phyloP scores from a whole-genome alignment of 345 rosid genomes.

The Cardamine occulta region DNA sequence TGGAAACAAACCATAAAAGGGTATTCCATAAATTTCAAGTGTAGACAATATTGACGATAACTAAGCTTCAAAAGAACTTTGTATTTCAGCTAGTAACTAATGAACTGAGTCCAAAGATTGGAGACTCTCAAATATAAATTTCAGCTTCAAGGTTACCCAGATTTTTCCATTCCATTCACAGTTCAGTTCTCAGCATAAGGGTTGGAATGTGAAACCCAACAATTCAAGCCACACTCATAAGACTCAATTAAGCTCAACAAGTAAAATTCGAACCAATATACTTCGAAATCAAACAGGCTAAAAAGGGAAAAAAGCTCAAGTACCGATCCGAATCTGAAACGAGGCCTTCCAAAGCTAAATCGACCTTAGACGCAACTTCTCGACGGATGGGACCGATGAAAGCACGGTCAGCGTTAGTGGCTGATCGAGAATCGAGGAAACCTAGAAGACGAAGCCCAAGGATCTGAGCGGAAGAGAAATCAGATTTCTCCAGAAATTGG shows the following conservation, averaged over 20 bases:
- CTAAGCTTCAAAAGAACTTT: conserved; percentile 12
- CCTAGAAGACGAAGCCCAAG: conserved; percentile 87
- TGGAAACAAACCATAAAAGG: conserved; percentile 38
- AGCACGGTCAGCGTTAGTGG: conserved; percentile 56
- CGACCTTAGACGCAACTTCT: conserved; percentile 67
- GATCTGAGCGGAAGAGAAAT: conserved; percentile 69
- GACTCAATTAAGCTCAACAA: background rate
- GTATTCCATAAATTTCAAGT: conserved; percentile 16
- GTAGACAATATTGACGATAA: background rate
- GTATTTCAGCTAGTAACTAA: background rate
- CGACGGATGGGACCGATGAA: conserved; percentile 71
- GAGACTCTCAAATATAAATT: background rate
- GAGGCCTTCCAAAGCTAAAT: conserved; percentile 63
- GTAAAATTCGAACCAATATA: background rate
- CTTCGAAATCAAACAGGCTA: background rate
- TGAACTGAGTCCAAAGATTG: conserved; percentile 1
- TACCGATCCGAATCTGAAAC: conserved; percentile 81
- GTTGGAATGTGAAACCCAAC: background rate
- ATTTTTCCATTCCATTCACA: background rate
- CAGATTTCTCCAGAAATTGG: conserved; percentile 64
- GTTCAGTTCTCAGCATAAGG: background rate
- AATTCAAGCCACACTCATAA: conserved; percentile 23
- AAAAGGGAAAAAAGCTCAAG: background rate
- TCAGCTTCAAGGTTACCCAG: conserved; percentile 10
- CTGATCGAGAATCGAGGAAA: conserved; percentile 79